Base-by-base conservation (phyloP, 106 monocot genomes). In the Allium sativum region DNA sequence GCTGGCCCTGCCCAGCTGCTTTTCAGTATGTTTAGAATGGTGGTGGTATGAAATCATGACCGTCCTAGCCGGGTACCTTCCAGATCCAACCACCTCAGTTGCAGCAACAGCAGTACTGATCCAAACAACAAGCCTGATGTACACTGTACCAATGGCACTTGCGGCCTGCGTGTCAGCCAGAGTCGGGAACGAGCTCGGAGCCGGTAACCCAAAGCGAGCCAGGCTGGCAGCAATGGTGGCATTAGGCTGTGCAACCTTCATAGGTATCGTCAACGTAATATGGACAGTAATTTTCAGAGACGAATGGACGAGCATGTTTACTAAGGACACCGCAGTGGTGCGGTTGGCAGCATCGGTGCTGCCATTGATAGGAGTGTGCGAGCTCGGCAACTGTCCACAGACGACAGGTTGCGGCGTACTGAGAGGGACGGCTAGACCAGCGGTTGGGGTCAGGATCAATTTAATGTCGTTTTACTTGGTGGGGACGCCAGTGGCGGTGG, bases 31-130 rank as follows among this genome's bases (percentile, higher is more conserved):
- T 65, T 65, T 96, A 15, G 91, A 91, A 69, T 96, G 96, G 96
- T 96, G 90, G 96, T 96, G 96, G 91, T 96, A 96, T 53, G 90
- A 91, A 76, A 91, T 96, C 71, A 71, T 91, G 62, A 96, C 84
- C 2, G 79, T 96, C 6, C 84, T 96, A 41, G 81, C 90, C 46
- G 96, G 96, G 0, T 91, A 91, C 61, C 64, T 96, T n/a, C 90
- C 84, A 3, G 61, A 96, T 56, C 95, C 95, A 17, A 79, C 75
- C 42, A 31, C 72, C 14, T 79, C 95, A 6, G 90, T 90, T 13
- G 95, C 63, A 19, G 90, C 95, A 18, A 80, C 90, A 0, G 81
- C 87, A 5, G 72, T 96, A 7, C 84, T 96, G 53, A 96, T 96
- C 18, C 90, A 96, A 66, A 90, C 95, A 14, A 96, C 95, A n/a